phyloP scores from a whole-genome alignment of 2,329 filamentous ascomycete genomes.

The Pseudocercospora ulei region DNA sequence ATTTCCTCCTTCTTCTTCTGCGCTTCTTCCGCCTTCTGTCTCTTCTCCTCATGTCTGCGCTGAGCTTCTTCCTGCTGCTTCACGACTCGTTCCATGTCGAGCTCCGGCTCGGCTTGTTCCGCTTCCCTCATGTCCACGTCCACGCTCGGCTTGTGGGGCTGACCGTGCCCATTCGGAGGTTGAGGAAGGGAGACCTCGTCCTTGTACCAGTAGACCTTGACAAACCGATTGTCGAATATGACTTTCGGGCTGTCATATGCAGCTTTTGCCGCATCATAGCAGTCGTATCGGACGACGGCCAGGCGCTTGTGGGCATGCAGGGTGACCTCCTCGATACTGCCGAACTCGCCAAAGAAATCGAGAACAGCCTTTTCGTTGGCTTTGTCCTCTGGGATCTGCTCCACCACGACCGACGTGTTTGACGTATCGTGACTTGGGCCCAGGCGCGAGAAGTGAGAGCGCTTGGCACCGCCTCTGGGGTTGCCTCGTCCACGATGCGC shows the following conservation, averaged over 20 bases:
- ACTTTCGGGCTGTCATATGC: slow-evolving; percentile 69
- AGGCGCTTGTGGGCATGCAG: slow-evolving; percentile 58
- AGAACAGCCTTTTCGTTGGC: slow-evolving; percentile 57
- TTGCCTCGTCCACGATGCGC: slow-evolving; percentile 37
- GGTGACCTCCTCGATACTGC: slow-evolving; percentile 53
- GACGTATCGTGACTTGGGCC: slow-evolving; percentile 54
- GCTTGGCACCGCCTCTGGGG: slow-evolving; percentile 35
- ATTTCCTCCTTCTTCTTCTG: slow-evolving; percentile 55
- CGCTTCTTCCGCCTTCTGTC: slow-evolving; percentile 53
- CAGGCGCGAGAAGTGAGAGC: slow-evolving; percentile 54
- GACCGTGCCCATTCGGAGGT: slow-evolving; percentile 13
- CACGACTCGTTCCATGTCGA: slow-evolving; percentile 61
- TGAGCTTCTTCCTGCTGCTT: slow-evolving; percentile 64
- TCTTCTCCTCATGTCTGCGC: slow-evolving; percentile 56
- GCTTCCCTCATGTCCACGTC: slow-evolving; percentile 28
- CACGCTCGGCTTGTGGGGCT: slow-evolving; percentile 14
- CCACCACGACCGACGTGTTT: slow-evolving; percentile 62
- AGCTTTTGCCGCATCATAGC: slow-evolving; percentile 55
- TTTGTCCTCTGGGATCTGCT: slow-evolving; percentile 64
- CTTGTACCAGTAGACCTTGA: slow-evolving; percentile 72
- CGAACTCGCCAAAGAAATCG: slow-evolving; percentile 63
- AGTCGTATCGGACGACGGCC: slow-evolving; percentile 60
- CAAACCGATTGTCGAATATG: slow-evolving; percentile 76
- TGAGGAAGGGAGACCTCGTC: slow-evolving; percentile 30
- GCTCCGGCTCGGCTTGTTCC: slow-evolving; percentile 46